phyloP scores from a whole-genome alignment of 1,284 basidiomycete species.

The Waitea zeae region DNA sequence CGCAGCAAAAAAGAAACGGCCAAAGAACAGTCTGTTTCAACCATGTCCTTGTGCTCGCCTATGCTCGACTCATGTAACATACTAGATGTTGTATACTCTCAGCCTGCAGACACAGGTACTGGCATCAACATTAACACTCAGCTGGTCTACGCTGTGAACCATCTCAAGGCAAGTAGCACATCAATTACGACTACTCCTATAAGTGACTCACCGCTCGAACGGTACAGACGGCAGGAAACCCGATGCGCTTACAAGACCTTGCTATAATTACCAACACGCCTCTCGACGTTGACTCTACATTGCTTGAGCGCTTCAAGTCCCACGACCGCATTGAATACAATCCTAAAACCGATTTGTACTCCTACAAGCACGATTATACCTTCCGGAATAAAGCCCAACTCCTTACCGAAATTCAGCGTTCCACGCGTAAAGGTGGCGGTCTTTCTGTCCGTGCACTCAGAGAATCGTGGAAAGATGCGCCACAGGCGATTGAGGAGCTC shows the following conservation, averaged over 20 bases:
- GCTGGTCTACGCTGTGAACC: slow-evolving; percentile 68
- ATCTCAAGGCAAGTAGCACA: slow-evolving; percentile 59
- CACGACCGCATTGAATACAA: slow-evolving; percentile 72
- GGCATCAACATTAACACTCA: slow-evolving; percentile 77
- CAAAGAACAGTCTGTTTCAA: slow-evolving; percentile 37
- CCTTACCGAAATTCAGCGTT: slow-evolving; percentile 65
- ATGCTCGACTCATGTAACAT: slow-evolving; percentile 8
- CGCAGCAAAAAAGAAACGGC: slow-evolving; percentile 42
- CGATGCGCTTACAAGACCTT: slow-evolving; percentile 74
- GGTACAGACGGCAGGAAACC: slow-evolving; percentile 47
- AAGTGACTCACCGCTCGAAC: neutral
- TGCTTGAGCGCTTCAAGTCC: slow-evolving; percentile 62
- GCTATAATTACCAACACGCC: slow-evolving; percentile 65
- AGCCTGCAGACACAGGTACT: slow-evolving; percentile 70
- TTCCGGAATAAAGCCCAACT: slow-evolving; percentile 72
- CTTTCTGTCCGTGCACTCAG: slow-evolving; percentile 74
- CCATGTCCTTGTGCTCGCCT: slow-evolving; percentile 7
- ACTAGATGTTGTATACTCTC: slow-evolving; percentile 60
- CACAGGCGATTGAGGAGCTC: slow-evolving; percentile 66
- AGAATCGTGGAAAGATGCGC: slow-evolving; percentile 82
- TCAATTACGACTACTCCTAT: slow-evolving; percentile 1
- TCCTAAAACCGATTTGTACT: slow-evolving; percentile 69
- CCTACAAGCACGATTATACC: slow-evolving; percentile 82
- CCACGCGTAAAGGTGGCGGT: slow-evolving; percentile 64
- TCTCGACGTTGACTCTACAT: slow-evolving; percentile 49